A percentile compares a stretch with the other conserved stretches of the same genome.
Conservation (phyloP, 441 rosid genomes). For the Bruguiera hainesii region DNA sequence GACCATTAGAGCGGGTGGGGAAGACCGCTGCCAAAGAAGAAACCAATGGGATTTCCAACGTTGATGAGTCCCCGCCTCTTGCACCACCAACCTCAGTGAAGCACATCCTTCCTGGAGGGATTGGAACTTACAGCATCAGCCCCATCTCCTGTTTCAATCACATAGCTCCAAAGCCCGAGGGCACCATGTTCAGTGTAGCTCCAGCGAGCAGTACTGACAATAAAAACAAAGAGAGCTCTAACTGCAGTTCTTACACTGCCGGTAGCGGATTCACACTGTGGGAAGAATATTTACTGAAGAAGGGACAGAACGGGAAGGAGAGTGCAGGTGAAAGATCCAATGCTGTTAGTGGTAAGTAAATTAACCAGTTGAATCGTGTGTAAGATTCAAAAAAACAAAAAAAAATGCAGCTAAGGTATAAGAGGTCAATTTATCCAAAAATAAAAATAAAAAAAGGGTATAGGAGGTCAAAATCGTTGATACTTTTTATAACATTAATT, state of each 20-base stretch:
- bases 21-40: conserved; percentile 51
- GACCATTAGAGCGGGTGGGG: conserved; percentile 56
- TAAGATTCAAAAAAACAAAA: too few relatives aligned
- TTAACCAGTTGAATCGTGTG: neutral
- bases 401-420: too few relatives aligned
- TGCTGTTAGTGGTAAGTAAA: conserved; percentile 49
- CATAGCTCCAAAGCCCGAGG: conserved; percentile 65
- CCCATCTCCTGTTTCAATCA: conserved; percentile 59
- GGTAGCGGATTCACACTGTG: conserved; percentile 65
- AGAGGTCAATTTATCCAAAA: too few relatives aligned
- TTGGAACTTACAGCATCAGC: conserved; percentile 81
- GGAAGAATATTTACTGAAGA: conserved; percentile 69
- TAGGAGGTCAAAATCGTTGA: too few relatives aligned
- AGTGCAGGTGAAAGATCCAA: conserved; percentile 45
- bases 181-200: conserved; percentile 29
- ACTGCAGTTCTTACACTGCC: conserved; percentile 52
- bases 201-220: conserved; percentile 41
- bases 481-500: too few relatives aligned
- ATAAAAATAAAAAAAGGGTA: too few relatives aligned
- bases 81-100: conserved; percentile 48
- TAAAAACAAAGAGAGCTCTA: conserved; percentile 57
- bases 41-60: conserved; percentile 28
- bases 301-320: conserved; percentile 98
- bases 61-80: conserved; percentile 48
- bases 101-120: conserved; percentile 85